Base-by-base conservation (phyloP, 768 basidiomycete genomes). In the Coprinellus micaceus region DNA sequence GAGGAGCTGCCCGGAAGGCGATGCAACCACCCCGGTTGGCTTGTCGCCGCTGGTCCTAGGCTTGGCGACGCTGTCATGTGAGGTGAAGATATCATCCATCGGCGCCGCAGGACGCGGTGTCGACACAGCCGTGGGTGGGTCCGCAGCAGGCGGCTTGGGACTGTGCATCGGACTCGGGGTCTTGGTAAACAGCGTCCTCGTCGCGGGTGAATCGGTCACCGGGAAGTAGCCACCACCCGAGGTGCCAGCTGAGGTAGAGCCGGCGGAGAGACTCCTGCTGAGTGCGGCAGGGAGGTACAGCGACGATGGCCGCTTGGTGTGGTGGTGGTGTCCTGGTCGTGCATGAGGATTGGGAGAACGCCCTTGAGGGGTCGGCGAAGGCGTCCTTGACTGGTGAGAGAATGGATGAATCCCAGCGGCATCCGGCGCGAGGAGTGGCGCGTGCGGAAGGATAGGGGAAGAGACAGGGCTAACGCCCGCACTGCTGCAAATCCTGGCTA, bases 1-100 rank as follows among this genome's bases (percentile, higher is more conserved):
- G 1, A 76, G 67, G 46, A 70, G 70, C 2, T 71, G 64, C 15
- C 74, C 73, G 1, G 73, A 74, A 9, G 73, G 68, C 13, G 69
- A 67, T 4, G 41, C 12, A 13, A 47, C 64, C 15, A 43, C n/a
- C 33, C 33, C 33, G 13, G 33, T 6, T 33, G 33, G 13, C 13
- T 33, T 13, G 6, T 33, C 33, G 13, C 33, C 33, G 33, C 6
- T 33, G n/a, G 33, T 33, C 33, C 33, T 6, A 13, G 6, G 6
- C 33, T 33, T 33, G 33, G 33, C 33, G 13, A 33, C 13, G 33
- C 33, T 33, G 6, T 33, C 33, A 13, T 33, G 33, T 6, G 33
- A 33, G 33, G 33, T 33, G 13, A 33, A 33, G 33, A 33, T 13
- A 13, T 33, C 33, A 13, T 33, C 33, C 33, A 33, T 13, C 7